Evolutionary conservation across 495 filamentous ascomycete genomes (phyloP).

Genomic region (Tirmania nivea): DNA sequence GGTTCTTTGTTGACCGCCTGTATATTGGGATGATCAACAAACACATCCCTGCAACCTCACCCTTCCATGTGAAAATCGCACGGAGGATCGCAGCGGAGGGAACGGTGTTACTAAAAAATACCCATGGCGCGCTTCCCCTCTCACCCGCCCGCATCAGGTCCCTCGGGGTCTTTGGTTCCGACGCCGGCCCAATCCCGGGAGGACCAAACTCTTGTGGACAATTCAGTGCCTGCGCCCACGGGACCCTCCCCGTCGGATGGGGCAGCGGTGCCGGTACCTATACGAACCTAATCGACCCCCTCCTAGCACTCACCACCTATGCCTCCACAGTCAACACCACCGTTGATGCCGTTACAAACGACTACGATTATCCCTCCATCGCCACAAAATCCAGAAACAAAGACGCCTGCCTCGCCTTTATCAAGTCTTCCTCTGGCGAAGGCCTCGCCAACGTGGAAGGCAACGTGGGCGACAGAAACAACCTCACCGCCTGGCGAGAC

Average conservation of each 20-base stretch:
- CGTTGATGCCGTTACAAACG: slow-evolving; percentile 13
- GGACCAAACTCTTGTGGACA: slow-evolving; percentile 26
- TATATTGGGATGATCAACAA: slow-evolving; percentile 10
- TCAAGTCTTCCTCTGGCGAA: slow-evolving; percentile 35
- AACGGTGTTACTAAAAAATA: slow-evolving; percentile 42
- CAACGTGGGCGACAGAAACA: slow-evolving; percentile 34
- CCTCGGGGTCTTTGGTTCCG: slow-evolving; percentile 41
- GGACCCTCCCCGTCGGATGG: slow-evolving; percentile 36
- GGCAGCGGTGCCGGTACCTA: slow-evolving; percentile 38
- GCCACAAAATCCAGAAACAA: slow-evolving; percentile 17
- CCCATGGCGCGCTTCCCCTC: slow-evolving; percentile 31
- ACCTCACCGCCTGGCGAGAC: slow-evolving; percentile 28
- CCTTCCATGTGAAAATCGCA: slow-evolving; percentile 28
- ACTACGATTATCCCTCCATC: slow-evolving; percentile 18
- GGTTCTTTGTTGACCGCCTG: slow-evolving; percentile 2
- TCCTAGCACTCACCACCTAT: too few species aligned
- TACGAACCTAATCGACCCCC: slow-evolving; percentile 22
- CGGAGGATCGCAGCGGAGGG: slow-evolving; percentile 35
- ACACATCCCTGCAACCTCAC: slow-evolving; percentile 27
- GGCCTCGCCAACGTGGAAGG: slow-evolving; percentile 35
- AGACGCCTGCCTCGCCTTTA: slow-evolving; percentile 33
- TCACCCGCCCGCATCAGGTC: slow-evolving; percentile 22
- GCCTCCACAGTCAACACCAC: slow-evolving; percentile 13
- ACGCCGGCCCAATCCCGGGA: slow-evolving; percentile 31
- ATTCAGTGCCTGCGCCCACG: slow-evolving; percentile 28